Conservation (phyloP, 192 early-diverging fungal species). For the Rhizophagus prolifer region DNA sequence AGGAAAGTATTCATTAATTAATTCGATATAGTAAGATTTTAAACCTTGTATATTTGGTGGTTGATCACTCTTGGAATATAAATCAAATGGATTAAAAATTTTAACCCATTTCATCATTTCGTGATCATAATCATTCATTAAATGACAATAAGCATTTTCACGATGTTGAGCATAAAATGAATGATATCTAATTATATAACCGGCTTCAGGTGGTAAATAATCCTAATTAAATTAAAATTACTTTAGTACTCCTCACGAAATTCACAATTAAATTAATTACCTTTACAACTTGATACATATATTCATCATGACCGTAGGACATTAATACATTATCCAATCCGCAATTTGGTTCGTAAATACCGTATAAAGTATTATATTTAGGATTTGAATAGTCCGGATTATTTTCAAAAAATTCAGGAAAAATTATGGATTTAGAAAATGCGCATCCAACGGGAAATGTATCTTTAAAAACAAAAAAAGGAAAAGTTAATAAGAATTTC, state of each 20-base stretch:
- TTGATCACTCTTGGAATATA: slow-evolving; percentile 51
- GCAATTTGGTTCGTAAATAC: slow-evolving; percentile 50
- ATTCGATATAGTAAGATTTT: slow-evolving; percentile 42
- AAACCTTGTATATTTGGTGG: slow-evolving; percentile 39
- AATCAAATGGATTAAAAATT: slow-evolving; percentile 54
- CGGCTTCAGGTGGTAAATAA: slow-evolving; percentile 43
- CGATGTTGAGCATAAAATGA: slow-evolving; percentile 52
- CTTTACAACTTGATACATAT: slow-evolving; percentile 49
- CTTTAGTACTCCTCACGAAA: too few relatives aligned
- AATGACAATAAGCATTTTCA: slow-evolving; percentile 40
- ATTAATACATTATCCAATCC: slow-evolving; percentile 47
- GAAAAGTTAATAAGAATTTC: too few relatives aligned
- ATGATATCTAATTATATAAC: slow-evolving; percentile 52
- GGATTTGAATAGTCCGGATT: slow-evolving; percentile 43
- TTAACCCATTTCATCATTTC: slow-evolving; percentile 45
- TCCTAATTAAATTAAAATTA: neutral
- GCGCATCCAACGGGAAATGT: slow-evolving; percentile 56
- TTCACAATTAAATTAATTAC: neutral
- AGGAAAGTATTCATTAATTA: slow-evolving; percentile 51
- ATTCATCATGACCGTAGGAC: slow-evolving; percentile 58
- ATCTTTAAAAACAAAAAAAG: slow-evolving; percentile 36
- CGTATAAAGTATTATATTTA: slow-evolving; percentile 37
- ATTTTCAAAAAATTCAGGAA: slow-evolving; percentile 35
- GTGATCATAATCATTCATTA: slow-evolving; percentile 46
- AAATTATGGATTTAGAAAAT: slow-evolving; percentile 46